Evolutionary conservation across 2,329 filamentous ascomycete genomes (phyloP).

Genomic region (Didymella pomorum): DNA sequence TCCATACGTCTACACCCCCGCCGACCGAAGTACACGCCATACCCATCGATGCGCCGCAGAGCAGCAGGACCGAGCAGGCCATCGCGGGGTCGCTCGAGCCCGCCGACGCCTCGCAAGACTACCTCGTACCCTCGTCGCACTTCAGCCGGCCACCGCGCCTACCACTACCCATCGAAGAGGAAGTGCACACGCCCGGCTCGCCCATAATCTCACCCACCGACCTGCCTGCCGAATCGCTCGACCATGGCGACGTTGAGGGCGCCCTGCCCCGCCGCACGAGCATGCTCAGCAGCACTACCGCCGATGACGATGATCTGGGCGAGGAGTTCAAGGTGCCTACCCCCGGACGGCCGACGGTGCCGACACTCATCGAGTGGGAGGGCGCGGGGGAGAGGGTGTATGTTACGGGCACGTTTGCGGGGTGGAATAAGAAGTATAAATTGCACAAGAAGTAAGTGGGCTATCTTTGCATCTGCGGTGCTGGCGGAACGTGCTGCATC

Average conservation of each 20-base stretch:
- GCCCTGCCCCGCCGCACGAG: constrained; percentile 64
- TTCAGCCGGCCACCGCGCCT: constrained; percentile 80
- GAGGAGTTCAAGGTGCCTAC: constrained; percentile 71
- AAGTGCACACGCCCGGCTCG: constrained; percentile 86
- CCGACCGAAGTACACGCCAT: constrained; percentile 45
- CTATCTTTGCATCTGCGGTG: too few relatives aligned
- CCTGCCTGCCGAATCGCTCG: constrained; percentile 56
- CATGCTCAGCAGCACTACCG: constrained; percentile 63
- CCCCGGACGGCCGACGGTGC: constrained; percentile 77
- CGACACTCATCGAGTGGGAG: constrained; percentile 86
- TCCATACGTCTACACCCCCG: constrained; percentile 6
- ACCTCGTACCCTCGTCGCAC: constrained; percentile 53
- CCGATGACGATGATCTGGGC: constrained; percentile 69
- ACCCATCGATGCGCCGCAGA: constrained; percentile 43
- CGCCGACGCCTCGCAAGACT: constrained; percentile 44
- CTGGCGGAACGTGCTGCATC: too few relatives aligned
- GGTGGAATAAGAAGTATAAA: constrained; percentile 94
- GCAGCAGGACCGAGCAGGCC: constrained; percentile 21
- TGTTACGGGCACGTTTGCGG: constrained; percentile 95
- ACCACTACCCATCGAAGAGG: constrained; percentile 92
- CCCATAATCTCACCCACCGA: constrained; percentile 82
- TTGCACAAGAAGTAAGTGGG: constrained; percentile 79
- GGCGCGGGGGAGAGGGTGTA: constrained; percentile 87
- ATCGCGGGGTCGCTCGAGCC: constrained; percentile 37
- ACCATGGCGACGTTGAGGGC: constrained; percentile 56